phyloP scores from a whole-genome alignment of 306 rosid genomes.

The Glycine latifolia region DNA sequence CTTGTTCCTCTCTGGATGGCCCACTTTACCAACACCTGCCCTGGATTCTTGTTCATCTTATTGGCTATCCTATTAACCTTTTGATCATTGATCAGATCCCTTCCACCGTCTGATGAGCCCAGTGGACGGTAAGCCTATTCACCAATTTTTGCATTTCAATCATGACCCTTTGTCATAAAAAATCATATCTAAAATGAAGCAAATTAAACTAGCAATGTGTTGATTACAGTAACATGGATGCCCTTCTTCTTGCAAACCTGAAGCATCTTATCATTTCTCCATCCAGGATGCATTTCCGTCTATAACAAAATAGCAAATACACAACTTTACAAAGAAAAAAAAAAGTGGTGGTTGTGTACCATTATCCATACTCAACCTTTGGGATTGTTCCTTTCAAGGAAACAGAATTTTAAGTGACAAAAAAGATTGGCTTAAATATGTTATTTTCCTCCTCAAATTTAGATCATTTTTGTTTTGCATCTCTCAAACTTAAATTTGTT shows the following conservation, averaged over 20 bases:
- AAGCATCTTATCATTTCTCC: conserved; percentile 74
- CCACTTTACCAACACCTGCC: conserved; percentile 64
- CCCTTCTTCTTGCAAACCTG: conserved; percentile 62
- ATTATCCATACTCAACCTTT: neutral
- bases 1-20: conserved; percentile 67
- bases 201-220: neutral
- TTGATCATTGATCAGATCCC: conserved; percentile 57
- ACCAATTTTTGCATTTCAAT: conserved; percentile 23
- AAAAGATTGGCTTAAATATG: neutral
- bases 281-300: conserved; percentile 80
- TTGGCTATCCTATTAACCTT: conserved; percentile 59
- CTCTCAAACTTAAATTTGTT: too few relatives aligned
- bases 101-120: conserved; percentile 58
- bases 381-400: neutral
- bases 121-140: conserved; percentile 61
- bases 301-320: conserved; percentile 28
- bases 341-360: neutral
- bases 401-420: neutral
- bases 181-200: neutral
- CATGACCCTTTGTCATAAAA: conserved; percentile 25
- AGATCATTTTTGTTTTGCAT: too few relatives aligned
- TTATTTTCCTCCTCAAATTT: too few relatives aligned
- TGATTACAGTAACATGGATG: conserved; percentile 68
- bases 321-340: neutral
- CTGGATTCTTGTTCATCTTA: conserved; percentile 60